Base-by-base conservation (phyloP, 257 asterid genomes). In the Rhazya stricta region DNA sequence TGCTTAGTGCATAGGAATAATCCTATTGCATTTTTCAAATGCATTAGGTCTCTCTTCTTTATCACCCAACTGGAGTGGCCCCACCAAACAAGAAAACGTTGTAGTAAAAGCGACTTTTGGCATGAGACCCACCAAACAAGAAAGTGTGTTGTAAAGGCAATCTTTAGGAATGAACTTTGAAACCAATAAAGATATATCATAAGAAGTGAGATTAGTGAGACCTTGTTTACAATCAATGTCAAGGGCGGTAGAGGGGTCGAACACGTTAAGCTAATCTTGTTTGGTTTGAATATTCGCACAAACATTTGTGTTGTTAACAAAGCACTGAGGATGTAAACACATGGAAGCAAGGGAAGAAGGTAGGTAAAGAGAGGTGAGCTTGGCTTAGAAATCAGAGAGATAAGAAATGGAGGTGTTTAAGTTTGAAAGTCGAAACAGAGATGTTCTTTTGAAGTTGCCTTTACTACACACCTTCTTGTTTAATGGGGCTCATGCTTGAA, bases 141-240 rank as follows among this genome's bases (percentile, higher is more conserved):
- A n/a, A n/a, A n/a, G n/a, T n/a, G n/a, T n/a, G n/a, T n/a, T n/a
- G n/a, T n/a, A n/a, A n/a, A n/a, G n/a, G n/a, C n/a, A n/a, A n/a
- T n/a, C n/a, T n/a, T 21, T 46, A 66, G 6, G 90, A 77, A 54
- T 81, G 95, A 39, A 84, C 90, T 58, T 73, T 77, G 50, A 87
- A 81, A 0, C 91, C 90, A 9, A 90, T 89, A 19, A 66, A 60
- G 8, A 89, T 88, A 85, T 74, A n/a, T 89, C 85, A 37, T 91
- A 89, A 21, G 84, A 84, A 45, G 79, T 65, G 43, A 74, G 83
- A 32, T 78, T 84, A 0, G 83, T 43, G 19, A 86, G 78, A 61
- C 83, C 87, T 12, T 32, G 37, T 53, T 67, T 25, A 56, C 95
- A 89, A 16, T 72, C 87, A 29, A 50, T 34, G 71, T 84, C 86